Base-by-base conservation (phyloP, 2,329 filamentous ascomycete species). In the Epichloe amarillans region DNA sequence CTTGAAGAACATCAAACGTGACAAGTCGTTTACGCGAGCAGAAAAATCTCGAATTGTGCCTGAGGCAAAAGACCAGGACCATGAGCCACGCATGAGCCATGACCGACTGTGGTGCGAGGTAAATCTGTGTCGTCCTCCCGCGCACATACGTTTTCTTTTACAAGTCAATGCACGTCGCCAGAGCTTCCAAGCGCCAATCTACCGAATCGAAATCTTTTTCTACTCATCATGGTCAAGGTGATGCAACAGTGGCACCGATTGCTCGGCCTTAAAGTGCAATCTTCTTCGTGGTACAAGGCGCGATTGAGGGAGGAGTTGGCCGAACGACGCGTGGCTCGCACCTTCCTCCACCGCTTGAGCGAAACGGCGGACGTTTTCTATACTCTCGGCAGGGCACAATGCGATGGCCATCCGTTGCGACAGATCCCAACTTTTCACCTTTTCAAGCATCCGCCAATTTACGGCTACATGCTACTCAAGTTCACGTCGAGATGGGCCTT, bases 351-450 rank as follows among this genome's bases (percentile, higher is more conserved):
- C 47, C 65, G 59, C 47, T 57, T 72, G n/a, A 72, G 70, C 60
- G 70, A 73, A 55, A 66, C 67, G 5, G 63, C 70, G 3, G 70
- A 73, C 52, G 67, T 73, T 26, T 63, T 72, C 46, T 72, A 70
- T 58, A 60, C 63, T 21, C 61, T 71, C 47, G 66, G 60, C 57
- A 61, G 70, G 48, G 65, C 70, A 19, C 58, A 54, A 2, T 60
- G 69, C 53, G 69, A 72, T 56, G 68, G 66, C 3, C 62, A 62
- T 49, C 57, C 61, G 10, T 54, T 69, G 44, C 55, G 61, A 2
- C 54, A 47, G 7, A 44, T 68, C 26, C 63, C 64, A 6, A 52
- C 46, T 1, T 61, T 66, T 33, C 36, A 48, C 15, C 7, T 40
- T 15, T 5, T 41, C n/a, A 50, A 54, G 6, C 60, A 66, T 50